Evolutionary conservation across 2,329 filamentous ascomycete genomes (phyloP), one percentile per base, ranked within the genome.

Genomic region (Myriosclerotinia scirpicola): DNA sequence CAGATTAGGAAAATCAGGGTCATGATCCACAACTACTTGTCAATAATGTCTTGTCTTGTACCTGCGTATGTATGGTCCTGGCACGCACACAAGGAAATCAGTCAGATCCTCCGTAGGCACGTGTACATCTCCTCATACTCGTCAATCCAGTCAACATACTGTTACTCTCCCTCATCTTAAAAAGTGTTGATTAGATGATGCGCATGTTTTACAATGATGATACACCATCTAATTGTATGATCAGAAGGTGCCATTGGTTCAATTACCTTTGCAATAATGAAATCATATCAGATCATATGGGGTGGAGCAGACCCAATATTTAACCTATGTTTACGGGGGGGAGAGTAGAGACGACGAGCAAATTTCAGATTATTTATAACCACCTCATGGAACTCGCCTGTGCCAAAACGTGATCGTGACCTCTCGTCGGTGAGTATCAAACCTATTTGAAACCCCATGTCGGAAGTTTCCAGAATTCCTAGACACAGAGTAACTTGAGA

Each of bases 21-120:
- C 30, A 46, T 60, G 42, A 46, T 60, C 56, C 56, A 60, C 56
- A 20, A 20, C n/a, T 20, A 20, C 7, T 26, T 52, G 17, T 36
- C 52, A 53, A 17, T 26, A 53, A 17, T 26, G 7, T 44, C 40
- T 14, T 42, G 40, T 59, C 5, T 22, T 40, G 56, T 60, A 60
- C 56, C 56, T 60, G 56, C 56, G 42, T 60, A 22, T 48, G 30
- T 48, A 22, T 48, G 42, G 26, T 42, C 56, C 56, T 60, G 42
- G 40, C 20, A 48, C 11, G 34, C 44, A 48, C 42, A 50, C 44
- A 22, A 26, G 34, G n/a, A 54, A 55, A 60, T 50, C 58, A 38
- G 22, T 50, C 58, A 38, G 22, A 36, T 50, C 44, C 20, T 22
- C 20, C 30, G 17, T 40, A 46, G 34, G 55, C 55, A 44, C 26